These are phyloP conservation scores for Cucurbita argyrosperma DNA, from an alignment of 306 rosid genomes.

Conservation along the genomic window DNA sequence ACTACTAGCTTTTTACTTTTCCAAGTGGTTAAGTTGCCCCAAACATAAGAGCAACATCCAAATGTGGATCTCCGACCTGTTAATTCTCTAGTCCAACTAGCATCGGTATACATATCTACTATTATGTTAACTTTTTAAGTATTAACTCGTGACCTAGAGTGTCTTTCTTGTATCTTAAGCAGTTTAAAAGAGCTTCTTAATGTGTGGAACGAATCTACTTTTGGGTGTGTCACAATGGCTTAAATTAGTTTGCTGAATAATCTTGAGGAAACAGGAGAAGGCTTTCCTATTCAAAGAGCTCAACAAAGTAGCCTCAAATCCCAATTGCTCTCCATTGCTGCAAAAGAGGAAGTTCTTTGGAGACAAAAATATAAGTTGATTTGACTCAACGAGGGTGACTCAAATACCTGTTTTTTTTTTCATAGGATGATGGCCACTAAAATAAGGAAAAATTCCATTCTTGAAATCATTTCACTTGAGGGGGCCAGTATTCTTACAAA, in stretches of 20 bases:
- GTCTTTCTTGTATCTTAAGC: not conserved
- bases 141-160: no score
- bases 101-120: not conserved
- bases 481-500: no score
- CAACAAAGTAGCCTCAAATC: not conserved
- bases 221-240: not conserved
- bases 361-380: not conserved
- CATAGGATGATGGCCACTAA: not conserved
- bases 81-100: not conserved
- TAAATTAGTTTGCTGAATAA: not conserved
- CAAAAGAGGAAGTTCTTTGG: not conserved
- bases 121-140: not conserved
- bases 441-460: no score
- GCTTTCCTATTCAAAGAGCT: not conserved
- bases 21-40: not conserved
- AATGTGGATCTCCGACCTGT: not conserved
- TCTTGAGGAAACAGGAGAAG: not conserved
- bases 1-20: not conserved
- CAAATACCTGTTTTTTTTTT: not conserved
- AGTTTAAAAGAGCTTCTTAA: not conserved
- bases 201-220: not conserved
- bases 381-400: not conserved
- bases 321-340: not conserved
- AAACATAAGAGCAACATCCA: not conserved
- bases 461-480: no score